Evolutionary conservation across 257 asterid genomes (phyloP).

Genomic region (Mentha longifolia): DNA sequence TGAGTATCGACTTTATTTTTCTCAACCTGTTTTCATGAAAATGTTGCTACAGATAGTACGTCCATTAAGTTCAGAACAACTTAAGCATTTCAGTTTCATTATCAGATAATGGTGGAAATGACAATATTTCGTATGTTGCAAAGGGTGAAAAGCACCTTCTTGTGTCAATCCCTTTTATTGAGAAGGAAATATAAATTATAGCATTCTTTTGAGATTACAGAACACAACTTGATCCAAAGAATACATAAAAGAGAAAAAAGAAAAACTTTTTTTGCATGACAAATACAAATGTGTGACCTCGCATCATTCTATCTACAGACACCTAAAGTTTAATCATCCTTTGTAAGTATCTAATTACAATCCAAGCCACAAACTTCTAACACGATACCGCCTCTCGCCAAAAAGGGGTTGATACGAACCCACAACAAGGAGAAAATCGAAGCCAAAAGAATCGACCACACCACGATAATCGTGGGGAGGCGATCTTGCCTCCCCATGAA

Average conservation of each 20-base stretch:
- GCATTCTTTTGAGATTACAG: constrained; percentile 36
- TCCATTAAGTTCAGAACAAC: constrained; percentile 28
- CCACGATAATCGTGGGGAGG: constrained; percentile 86
- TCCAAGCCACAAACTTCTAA: constrained; percentile 93
- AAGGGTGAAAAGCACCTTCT: no score
- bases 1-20: no score
- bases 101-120: neutral
- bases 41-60: constrained; percentile 5
- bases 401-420: constrained; percentile 91
- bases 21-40: constrained; percentile 18
- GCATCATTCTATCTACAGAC: constrained; percentile 58
- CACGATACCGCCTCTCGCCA: constrained; percentile 64
- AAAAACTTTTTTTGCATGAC: constrained; percentile 51
- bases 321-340: constrained; percentile 27
- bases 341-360: constrained; percentile 56
- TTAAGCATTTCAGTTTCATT: constrained; percentile 16
- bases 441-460: constrained; percentile 95
- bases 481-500: constrained; percentile 83
- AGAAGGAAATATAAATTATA: constrained; percentile 49
- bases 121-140: no score
- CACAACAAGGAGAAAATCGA: constrained; percentile 86
- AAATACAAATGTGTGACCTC: constrained; percentile 47
- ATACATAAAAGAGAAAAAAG: constrained; percentile 33
- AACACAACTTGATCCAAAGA: constrained; percentile 59
- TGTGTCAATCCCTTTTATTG: constrained; percentile 13